These are phyloP conservation scores for Paxillus involutus DNA, from an alignment of 768 basidiomycete species.

Conservation along the genomic window DNA sequence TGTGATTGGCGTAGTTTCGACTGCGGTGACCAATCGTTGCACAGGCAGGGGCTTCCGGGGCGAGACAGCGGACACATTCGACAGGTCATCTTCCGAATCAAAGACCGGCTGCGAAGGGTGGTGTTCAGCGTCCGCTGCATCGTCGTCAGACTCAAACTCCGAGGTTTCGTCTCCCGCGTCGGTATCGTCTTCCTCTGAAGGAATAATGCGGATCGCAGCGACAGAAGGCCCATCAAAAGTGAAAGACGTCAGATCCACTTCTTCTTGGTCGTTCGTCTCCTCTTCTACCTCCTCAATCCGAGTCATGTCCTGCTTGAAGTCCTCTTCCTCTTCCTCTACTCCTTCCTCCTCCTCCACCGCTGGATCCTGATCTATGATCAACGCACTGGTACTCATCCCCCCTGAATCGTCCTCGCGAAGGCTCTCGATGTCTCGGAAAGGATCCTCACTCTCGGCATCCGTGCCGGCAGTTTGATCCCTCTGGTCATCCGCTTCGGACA, in stretches of 20 bases:
- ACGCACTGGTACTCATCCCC: slow-evolving; percentile 15
- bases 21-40: neutral
- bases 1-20: slow-evolving; percentile 21
- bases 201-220: slow-evolving; percentile 51
- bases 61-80: slow-evolving; percentile 12
- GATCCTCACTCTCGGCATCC: slow-evolving; percentile 73
- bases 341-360: slow-evolving; percentile 10
- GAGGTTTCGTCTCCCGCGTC: slow-evolving; percentile 42
- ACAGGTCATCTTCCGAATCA: slow-evolving; percentile 41
- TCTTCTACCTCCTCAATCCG: slow-evolving; percentile 49
- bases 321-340: slow-evolving; percentile 11
- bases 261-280: slow-evolving; percentile 59
- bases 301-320: slow-evolving; percentile 21
- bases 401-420: slow-evolving; percentile 60
- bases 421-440: slow-evolving; percentile 91
- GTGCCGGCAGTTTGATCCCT: slow-evolving; percentile 30
- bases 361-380: neutral
- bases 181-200: slow-evolving; percentile 28
- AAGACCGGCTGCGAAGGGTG: slow-evolving; percentile 10
- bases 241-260: slow-evolving; percentile 68
- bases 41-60: neutral
- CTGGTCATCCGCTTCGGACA: slow-evolving; percentile 29
- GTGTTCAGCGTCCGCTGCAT: slow-evolving; percentile 6
- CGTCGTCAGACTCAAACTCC: slow-evolving; percentile 33
- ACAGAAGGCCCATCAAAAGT: slow-evolving; percentile 64